Base-by-base conservation (phyloP, 768 basidiomycete species). In the Termitomyces sp. region DNA sequence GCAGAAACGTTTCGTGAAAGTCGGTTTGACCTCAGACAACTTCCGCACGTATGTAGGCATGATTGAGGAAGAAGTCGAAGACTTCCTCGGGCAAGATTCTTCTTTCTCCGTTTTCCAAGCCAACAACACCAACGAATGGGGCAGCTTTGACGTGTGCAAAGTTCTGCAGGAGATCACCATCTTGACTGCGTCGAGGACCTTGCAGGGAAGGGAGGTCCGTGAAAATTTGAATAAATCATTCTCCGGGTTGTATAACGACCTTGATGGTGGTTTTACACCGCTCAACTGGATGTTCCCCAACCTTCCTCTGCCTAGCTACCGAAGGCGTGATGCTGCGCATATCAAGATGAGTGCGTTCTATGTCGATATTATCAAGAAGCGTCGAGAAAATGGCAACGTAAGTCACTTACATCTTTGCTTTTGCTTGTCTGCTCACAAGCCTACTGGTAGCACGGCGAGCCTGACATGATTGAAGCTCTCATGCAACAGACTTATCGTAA, bases 1-100 rank as follows among this genome's bases (percentile, higher is more conserved):
- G 64, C 97, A 99, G 70, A 99, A 99, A 80, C 90, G 89, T 68
- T 98, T 98, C 66, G 88, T 98, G 71, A 99, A 99, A 75, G 86
- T 94, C 57, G 95, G 97, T 22, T 83, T 99, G 20, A 91, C 94
- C 11, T 85, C 83, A 12, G 95, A 98, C 25, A 95, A 95, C 70
- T 85, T 99, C 70, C 83, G 87, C 40, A 78, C 85, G 29, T 98
- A 99, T 49, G 79, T 85, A 18, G 83, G 84, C 47, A 86, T 91
- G 82, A 86, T 92, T 53, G 84, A 85, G 56, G 79, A 90, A 38
- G 88, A 89, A 65, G 82, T 89, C 36, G 79, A 85, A 35, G 75
- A 86, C 29, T 94, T 86, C 69, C 73, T 96, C 69, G 71, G 72
- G 36, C 76, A 76, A 53, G 92, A 96, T 60, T 56, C 79, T 3